These are phyloP conservation scores for Henckelia pumila DNA, from an alignment of 257 asterid genomes.

Conservation along the genomic window DNA sequence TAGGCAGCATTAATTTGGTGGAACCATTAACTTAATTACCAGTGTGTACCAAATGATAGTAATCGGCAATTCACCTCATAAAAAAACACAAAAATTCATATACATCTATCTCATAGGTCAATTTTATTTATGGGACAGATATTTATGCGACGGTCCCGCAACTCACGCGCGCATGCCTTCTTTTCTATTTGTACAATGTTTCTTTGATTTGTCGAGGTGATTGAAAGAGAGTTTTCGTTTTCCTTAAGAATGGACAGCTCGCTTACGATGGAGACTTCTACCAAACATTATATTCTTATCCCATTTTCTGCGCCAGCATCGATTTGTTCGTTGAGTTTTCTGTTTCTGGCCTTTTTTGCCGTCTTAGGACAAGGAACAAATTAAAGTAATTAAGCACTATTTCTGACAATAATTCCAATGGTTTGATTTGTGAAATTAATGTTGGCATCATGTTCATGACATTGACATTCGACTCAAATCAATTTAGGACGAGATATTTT, in stretches of 20 bases:
- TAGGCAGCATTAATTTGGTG: too few species aligned
- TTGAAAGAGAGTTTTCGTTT: neutral
- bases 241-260: constrained; percentile 21
- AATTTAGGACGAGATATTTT: too few species aligned
- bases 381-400: neutral
- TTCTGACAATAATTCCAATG: neutral
- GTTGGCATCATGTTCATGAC: too few species aligned
- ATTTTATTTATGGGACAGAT: too few species aligned
- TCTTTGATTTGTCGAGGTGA: neutral
- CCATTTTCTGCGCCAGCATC: neutral
- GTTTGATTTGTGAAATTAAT: neutral
- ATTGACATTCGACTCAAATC: too few species aligned
- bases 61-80: too few species aligned
- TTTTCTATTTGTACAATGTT: neutral
- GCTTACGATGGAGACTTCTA: constrained; percentile 28
- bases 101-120: too few species aligned
- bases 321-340: constrained; percentile 6
- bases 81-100: too few species aligned
- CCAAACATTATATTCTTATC: constrained; percentile 31
- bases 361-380: neutral
- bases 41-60: too few species aligned
- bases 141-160: too few species aligned
- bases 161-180: neutral
- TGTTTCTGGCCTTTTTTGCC: neutral
- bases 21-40: too few species aligned